Conservation (phyloP, 768 basidiomycete species). For the Hypsizygus marmoreus region DNA sequence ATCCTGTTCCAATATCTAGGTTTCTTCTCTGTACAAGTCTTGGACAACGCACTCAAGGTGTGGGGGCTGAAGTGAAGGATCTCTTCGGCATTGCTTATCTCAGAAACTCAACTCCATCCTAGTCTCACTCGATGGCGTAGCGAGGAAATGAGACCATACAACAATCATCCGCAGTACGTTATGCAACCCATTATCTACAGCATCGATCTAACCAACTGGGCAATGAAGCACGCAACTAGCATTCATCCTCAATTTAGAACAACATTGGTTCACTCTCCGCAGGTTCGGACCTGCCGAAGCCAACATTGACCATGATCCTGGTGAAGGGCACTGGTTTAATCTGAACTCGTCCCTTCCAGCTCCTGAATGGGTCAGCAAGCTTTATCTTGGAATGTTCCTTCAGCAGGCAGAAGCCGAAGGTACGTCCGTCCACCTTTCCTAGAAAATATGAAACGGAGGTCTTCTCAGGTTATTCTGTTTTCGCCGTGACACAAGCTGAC, state of each 20-base stretch:
- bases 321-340: slow-evolving; percentile 48
- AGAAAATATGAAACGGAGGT: not conserved
- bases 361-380: slow-evolving; percentile 83
- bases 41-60: slow-evolving; percentile 81
- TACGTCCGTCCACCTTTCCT: slow-evolving; percentile 26
- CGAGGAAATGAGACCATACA: slow-evolving; percentile 77
- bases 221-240: slow-evolving; percentile 70
- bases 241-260: slow-evolving; percentile 83
- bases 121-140: slow-evolving; percentile 86
- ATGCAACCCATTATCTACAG: slow-evolving; percentile 21
- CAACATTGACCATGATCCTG: slow-evolving; percentile 37
- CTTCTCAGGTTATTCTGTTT: slow-evolving; percentile 72
- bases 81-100: slow-evolving; percentile 8
- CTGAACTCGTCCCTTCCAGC: slow-evolving; percentile 70
- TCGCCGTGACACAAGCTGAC: slow-evolving; percentile 71
- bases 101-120: slow-evolving; percentile 15
- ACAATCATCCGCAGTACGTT: slow-evolving; percentile 72
- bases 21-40: slow-evolving; percentile 90
- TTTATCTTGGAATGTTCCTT: slow-evolving; percentile 83
- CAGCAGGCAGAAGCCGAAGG: slow-evolving; percentile 88
- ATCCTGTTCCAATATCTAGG: slow-evolving; percentile 41
- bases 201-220: slow-evolving; percentile 1
- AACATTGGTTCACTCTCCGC: slow-evolving; percentile 90
- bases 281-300: slow-evolving; percentile 65
- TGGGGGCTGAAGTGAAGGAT: slow-evolving; percentile 75